Evolutionary conservation across 1,284 basidiomycete genomes (phyloP).

Genomic region (Coniferiporia sulphurascens): DNA sequence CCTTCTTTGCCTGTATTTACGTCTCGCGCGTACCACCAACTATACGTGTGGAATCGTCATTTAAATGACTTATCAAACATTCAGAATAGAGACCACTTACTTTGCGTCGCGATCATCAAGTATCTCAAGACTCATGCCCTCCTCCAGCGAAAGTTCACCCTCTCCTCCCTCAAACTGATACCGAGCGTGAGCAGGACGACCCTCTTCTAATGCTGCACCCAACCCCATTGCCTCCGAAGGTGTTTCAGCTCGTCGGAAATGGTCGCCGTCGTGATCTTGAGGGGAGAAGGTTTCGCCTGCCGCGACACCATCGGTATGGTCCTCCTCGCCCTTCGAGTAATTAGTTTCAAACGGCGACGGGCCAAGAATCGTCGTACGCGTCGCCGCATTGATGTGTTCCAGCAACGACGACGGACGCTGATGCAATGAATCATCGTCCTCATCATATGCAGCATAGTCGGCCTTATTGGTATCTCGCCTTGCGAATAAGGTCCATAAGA

Average conservation of each 20-base stretch:
- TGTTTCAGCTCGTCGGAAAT: slow-evolving; percentile 71
- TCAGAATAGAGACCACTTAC: slow-evolving; percentile 41
- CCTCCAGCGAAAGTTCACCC: slow-evolving; percentile 65
- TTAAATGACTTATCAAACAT: not conserved
- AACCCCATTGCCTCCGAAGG: slow-evolving; percentile 64
- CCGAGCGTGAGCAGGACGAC: slow-evolving; percentile 68
- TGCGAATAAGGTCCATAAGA: slow-evolving; percentile 85
- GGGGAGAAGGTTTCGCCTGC: slow-evolving; percentile 44
- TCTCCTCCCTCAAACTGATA: slow-evolving; percentile 76
- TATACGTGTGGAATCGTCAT: slow-evolving; percentile 28
- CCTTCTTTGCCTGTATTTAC: slow-evolving; percentile 74
- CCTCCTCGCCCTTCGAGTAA: slow-evolving; percentile 51
- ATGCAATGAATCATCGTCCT: slow-evolving; percentile 68
- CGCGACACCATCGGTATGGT: slow-evolving; percentile 29
- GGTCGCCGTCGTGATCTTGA: slow-evolving; percentile 60
- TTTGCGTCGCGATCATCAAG: slow-evolving; percentile 75
- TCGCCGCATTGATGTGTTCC: slow-evolving; percentile 86
- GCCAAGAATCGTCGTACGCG: slow-evolving; percentile 63
- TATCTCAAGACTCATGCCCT: slow-evolving; percentile 71
- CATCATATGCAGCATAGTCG: slow-evolving; percentile 48
- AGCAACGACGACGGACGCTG: slow-evolving; percentile 77
- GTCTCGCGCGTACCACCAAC: slow-evolving; percentile 92
- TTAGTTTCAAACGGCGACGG: slow-evolving; percentile 42
- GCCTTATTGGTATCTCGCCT: slow-evolving; percentile 69
- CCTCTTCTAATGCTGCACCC: slow-evolving; percentile 57